Conservation (phyloP, 345 rosid species). For the Corymbia maculata region DNA sequence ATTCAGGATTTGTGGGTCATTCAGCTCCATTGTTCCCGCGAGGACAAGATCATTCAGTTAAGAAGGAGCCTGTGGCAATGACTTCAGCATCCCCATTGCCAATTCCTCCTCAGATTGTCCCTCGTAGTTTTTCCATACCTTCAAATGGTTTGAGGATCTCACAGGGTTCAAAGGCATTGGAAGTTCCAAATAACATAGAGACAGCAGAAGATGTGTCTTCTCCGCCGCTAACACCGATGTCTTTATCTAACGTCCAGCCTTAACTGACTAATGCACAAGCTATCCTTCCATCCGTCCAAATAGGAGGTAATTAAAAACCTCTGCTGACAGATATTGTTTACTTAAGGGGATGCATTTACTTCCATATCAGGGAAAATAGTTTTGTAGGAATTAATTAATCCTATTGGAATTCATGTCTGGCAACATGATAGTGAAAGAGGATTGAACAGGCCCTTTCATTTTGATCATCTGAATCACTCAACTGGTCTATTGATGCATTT, state of each 20-base stretch:
- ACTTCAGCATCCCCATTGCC: constrained; percentile 66
- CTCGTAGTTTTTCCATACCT: constrained; percentile 89
- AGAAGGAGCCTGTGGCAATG: constrained; percentile 19
- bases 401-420: neutral
- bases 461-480: neutral
- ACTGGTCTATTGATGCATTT: neutral
- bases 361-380: neutral
- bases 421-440: neutral
- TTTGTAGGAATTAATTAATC: neutral
- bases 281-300: neutral
- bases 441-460: neutral
- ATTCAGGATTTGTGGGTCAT: constrained; percentile 31
- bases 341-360: neutral
- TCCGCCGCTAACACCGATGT: constrained; percentile 66
- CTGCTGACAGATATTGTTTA: neutral
- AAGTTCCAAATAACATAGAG: constrained; percentile 26
- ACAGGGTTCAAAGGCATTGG: constrained; percentile 18
- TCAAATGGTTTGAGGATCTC: constrained; percentile 44
- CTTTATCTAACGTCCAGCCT: constrained; percentile 19
- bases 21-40: constrained; percentile 71
- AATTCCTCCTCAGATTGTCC: constrained; percentile 50
- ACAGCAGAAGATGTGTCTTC: constrained; percentile 32
- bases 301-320: neutral
- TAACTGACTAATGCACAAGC: neutral
- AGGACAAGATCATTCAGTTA: constrained; percentile 31